Conservation (phyloP, 495 filamentous ascomycete species). For the Diplogelasinospora grovesii region DNA sequence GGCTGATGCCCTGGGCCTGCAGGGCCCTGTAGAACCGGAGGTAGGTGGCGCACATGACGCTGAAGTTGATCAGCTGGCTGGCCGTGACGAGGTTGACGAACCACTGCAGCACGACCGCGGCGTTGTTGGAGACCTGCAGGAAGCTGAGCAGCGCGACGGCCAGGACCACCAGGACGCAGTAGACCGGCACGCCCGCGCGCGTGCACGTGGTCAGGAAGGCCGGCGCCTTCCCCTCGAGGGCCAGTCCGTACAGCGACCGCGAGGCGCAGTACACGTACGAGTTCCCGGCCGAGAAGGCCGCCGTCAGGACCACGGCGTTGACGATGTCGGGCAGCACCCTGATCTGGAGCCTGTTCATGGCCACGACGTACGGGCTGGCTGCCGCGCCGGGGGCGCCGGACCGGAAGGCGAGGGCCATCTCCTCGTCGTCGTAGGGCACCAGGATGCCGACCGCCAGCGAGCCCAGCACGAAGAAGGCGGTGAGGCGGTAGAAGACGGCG, state of each 20-base stretch:
- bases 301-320: constrained; percentile 69
- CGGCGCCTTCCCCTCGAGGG: constrained; percentile 61
- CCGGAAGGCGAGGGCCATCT: constrained; percentile 47
- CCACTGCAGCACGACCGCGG: constrained; percentile 65
- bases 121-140: constrained; percentile 61
- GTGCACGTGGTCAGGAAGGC: constrained; percentile 57
- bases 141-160: constrained; percentile 61
- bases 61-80: constrained; percentile 72
- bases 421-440: constrained; percentile 51
- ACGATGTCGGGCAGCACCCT: constrained; percentile 66
- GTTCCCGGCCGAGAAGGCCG: constrained; percentile 78
- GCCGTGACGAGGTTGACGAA: constrained; percentile 67
- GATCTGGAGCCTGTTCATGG: constrained; percentile 70
- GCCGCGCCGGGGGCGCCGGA: constrained; percentile 51
- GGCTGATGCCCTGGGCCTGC: constrained; percentile 59
- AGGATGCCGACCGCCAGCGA: constrained; percentile 62
- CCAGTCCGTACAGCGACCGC: constrained; percentile 67
- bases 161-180: constrained; percentile 56
- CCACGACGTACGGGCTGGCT: constrained; percentile 81
- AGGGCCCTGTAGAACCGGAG: constrained; percentile 64
- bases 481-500: constrained; percentile 69
- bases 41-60: constrained; percentile 63
- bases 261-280: constrained; percentile 79
- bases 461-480: constrained; percentile 68
- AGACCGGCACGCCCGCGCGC: constrained; percentile 52